A percentile compares a stretch with the other conserved stretches of the same genome.
phyloP scores from a whole-genome alignment of 441 rosid species.

The Breynia disticha region DNA sequence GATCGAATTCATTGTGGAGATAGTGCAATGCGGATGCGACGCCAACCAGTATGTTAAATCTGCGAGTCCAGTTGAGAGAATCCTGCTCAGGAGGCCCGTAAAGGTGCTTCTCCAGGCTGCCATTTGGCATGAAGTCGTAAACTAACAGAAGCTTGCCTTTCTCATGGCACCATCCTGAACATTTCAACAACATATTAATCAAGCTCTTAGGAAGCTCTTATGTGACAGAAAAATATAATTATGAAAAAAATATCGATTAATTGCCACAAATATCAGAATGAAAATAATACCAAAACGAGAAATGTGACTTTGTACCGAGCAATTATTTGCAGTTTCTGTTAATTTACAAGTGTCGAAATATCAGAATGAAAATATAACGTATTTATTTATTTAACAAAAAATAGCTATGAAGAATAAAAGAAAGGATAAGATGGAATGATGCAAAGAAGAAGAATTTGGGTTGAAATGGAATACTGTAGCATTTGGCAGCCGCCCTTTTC shows the following conservation, averaged over 20 bases:
- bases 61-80: slow-evolving; percentile 27
- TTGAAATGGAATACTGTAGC: too few relatives aligned
- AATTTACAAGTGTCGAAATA: too few relatives aligned
- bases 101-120: slow-evolving; percentile 42
- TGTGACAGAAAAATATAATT: neutral
- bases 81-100: slow-evolving; percentile 15
- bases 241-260: neutral
- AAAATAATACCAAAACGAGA: too few relatives aligned
- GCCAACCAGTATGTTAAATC: slow-evolving; percentile 35
- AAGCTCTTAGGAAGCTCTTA: neutral
- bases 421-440: too few relatives aligned
- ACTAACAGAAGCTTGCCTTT: slow-evolving; percentile 39
- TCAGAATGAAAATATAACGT: too few relatives aligned
- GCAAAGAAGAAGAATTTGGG: too few relatives aligned
- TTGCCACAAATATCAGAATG: too few relatives aligned
- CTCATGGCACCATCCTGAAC: slow-evolving; percentile 50
- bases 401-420: too few relatives aligned
- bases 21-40: slow-evolving; percentile 46
- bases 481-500: too few relatives aligned
- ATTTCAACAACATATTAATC: neutral
- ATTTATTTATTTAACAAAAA: too few relatives aligned
- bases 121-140: slow-evolving; percentile 52
- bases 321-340: too few relatives aligned
- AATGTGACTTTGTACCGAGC: too few relatives aligned
- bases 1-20: slow-evolving; percentile 47